Evolutionary conservation across 2,329 filamentous ascomycete species (phyloP), one percentile per base, ranked within the genome.

Genomic region (Lasiodiplodia gonubiensis): DNA sequence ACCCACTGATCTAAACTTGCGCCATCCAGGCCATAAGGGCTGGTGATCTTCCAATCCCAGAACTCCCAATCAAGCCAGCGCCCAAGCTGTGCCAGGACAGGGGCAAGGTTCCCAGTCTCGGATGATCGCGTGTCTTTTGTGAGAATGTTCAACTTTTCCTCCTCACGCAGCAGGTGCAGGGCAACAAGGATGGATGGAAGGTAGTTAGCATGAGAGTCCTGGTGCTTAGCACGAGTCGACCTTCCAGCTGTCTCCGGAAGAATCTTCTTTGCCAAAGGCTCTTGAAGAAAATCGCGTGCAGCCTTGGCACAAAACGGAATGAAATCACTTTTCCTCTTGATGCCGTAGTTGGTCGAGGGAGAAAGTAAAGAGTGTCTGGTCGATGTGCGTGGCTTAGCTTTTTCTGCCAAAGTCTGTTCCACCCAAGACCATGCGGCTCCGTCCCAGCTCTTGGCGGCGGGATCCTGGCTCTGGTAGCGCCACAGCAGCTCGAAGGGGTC

Each of bases 121-220:
- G 77, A 78, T 57, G 75, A 78, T 12, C 82, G 79, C n/a, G 79
- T 76, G 69, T 86, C 83, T n/a, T 80, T 79, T 53, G 83, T 82
- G 66, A 83, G 80, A 3, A 89, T 86, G 69, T 92, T 88, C 1
- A 99, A 85, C 75, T 97, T 98, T 70, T 91, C 86, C 76, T 99
- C 95, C 77, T 99, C 94, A 0, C 91, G 86, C n/a, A 97, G 82
- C 3, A 98, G 83, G 79, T 99, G 95, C 14, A 99, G 82, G 0
- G 88, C 90, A 48, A 89, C 82, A 70, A 96, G 82, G 46, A 94
- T 86, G 30, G 63, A 91, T 84, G 73, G 92, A 86, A 75, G 90
- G 81, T 39, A 91, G 6, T 57, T 63, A 11, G 59, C 30, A 14
- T 67, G 65, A 5, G 54, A 60, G 33, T 67, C 65, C 30, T 60